A percentile compares a stretch with the other conserved stretches of the same genome.
phyloP scores from a whole-genome alignment of 2,329 filamentous ascomycete genomes.

The Aspergillus pseudoviridinutans region DNA sequence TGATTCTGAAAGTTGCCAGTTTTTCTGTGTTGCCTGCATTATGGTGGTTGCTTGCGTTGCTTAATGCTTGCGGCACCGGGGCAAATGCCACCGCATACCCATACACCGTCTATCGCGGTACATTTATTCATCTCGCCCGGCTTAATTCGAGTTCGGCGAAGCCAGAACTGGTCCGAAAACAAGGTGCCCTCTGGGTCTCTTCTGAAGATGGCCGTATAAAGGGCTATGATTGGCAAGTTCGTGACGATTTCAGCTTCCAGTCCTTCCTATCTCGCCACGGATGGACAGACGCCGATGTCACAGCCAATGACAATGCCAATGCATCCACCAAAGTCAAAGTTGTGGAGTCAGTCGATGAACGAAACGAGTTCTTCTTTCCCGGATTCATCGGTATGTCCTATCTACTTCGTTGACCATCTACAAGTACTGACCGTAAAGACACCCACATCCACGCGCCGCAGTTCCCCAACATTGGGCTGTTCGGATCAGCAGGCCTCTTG shows the following conservation, averaged over 20 bases:
- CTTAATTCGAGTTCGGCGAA: constrained; percentile 22
- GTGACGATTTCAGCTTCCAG: too few relatives aligned
- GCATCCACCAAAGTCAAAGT: too few relatives aligned
- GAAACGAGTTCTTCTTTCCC: constrained; percentile 44
- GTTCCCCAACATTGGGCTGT: constrained; percentile 90
- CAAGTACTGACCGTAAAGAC: constrained; percentile 50
- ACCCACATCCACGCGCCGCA: constrained; percentile 94
- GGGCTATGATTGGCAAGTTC: constrained; percentile 29
- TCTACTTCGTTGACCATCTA: background rate
- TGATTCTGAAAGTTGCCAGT: too few relatives aligned
- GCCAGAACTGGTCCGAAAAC: constrained; percentile 27
- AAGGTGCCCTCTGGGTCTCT: constrained; percentile 43
- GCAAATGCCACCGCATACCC: constrained; percentile 4
- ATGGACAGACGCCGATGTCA: constrained; percentile 30
- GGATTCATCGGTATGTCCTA: constrained; percentile 43
- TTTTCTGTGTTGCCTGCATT: too few relatives aligned
- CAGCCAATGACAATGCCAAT: constrained; percentile 24
- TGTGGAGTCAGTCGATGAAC: constrained; percentile 22
- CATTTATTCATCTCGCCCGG: constrained; percentile 56
- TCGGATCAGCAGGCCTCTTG: constrained; percentile 86
- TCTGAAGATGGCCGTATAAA: constrained; percentile 30
- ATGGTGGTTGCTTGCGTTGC: too few relatives aligned
- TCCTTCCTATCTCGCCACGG: constrained; percentile 12
- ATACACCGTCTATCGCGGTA: constrained; percentile 53
- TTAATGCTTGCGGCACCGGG: too few relatives aligned